Evolutionary conservation across 78 protist species (phyloP).

Genomic region (Capsaspora owczarzaki): DNA sequence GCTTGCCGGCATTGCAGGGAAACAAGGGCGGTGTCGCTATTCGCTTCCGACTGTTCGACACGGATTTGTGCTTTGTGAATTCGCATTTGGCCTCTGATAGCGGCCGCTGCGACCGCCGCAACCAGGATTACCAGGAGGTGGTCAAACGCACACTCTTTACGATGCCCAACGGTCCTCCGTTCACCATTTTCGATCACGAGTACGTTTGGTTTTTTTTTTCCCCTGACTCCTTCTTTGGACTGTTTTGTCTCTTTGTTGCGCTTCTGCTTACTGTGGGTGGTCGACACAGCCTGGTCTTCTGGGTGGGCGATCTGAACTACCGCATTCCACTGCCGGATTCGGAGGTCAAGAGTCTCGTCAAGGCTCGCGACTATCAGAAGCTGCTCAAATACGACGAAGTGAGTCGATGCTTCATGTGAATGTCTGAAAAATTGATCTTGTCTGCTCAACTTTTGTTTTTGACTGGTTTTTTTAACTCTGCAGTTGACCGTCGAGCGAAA

Average conservation of each 20-base stretch:
- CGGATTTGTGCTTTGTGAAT: constrained; percentile 58
- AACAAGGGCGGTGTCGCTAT: constrained; percentile 88
- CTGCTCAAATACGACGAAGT: constrained; percentile 56
- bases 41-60: constrained; percentile 51
- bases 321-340: constrained; percentile 39
- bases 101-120: constrained; percentile 49
- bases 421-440: neutral
- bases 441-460: neutral
- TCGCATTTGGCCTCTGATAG: constrained; percentile 82
- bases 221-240: neutral
- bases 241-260: no score
- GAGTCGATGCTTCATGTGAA: neutral
- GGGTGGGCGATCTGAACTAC: constrained; percentile 80
- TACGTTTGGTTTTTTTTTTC: constrained; percentile 16
- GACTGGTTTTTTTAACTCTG: neutral
- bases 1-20: constrained; percentile 22
- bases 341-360: constrained; percentile 36
- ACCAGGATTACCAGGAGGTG: constrained; percentile 65
- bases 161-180: neutral
- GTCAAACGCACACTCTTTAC: neutral
- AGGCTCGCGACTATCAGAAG: constrained; percentile 20
- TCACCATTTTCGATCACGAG: constrained; percentile 46
- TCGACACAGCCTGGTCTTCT: constrained; percentile 51
- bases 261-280: no score
- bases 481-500: neutral